Base-by-base conservation (phyloP, 2,329 filamentous ascomycete species). In the Ceratocystiopsis brevicomis region DNA sequence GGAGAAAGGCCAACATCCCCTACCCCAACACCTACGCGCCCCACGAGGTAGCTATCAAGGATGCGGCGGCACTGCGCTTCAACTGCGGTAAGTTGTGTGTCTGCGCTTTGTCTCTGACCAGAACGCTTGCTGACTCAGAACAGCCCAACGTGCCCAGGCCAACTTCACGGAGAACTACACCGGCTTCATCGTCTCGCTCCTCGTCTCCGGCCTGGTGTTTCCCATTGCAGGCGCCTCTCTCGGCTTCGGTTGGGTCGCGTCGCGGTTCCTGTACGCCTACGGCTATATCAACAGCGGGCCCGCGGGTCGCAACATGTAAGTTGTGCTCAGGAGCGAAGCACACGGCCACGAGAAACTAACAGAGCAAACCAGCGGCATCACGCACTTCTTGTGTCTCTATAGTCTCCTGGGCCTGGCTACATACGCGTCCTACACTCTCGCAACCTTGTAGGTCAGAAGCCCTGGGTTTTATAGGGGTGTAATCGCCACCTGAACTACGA, bases 81-180 rank as follows among this genome's bases (percentile, higher is more conserved):
- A 81, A 81, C 64, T 78, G 74, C 61, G 70, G 66, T 67, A 56
- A 16, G 45, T 42, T 33, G 10, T 15, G 25, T 30, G 25, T 11
- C 25, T 30, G 25, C 25, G 10, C 25, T 30, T 30, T 30, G 25
- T 10, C 25, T 30, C 25, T 30, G 25, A 30, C 25, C 25, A 30
- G 25, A 30, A 9, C 19, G 19, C 25, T 10, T 2, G 25, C 25
- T 30, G 25, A 30, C 8, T 9, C 25, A 30, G 10, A 34, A 6
- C 33, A 69, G 67, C 70, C 42, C 73, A 78, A 53, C 69, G 72
- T 40, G 67, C 73, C 11, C 76, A 81, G 55, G 59, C 63, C 51
- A 78, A 80, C 63, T 80, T 67, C 59, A 65, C 64, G 49, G 77
- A 81, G 63, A 76, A 73, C 59, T 61, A 71, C 34, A 59, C 67